Conservation (phyloP, 257 asterid species). For the Solanum habrochaites region DNA sequence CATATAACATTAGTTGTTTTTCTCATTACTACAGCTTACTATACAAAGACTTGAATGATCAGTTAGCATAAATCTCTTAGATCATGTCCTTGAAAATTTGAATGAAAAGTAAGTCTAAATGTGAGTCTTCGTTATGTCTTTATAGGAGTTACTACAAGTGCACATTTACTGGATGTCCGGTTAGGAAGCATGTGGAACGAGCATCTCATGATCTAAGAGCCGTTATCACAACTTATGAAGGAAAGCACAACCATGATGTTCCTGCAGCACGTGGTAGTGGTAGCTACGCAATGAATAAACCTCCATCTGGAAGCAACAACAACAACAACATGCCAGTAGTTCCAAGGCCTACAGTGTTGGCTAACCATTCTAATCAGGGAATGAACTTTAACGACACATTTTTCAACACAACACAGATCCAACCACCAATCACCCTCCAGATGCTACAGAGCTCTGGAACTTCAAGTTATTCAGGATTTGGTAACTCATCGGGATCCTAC, state of each 20-base stretch:
- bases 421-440: constrained; percentile 67
- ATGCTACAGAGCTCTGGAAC: constrained; percentile 43
- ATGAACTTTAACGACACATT: constrained; percentile 21
- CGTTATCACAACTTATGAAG: constrained; percentile 86
- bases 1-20: background rate
- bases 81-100: background rate
- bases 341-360: constrained; percentile 36
- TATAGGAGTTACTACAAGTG: constrained; percentile 95
- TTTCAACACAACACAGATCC: constrained; percentile 33
- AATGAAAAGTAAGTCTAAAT: background rate
- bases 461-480: constrained; percentile 36
- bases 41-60: background rate
- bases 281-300: constrained; percentile 30
- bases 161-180: constrained; percentile 69
- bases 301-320: constrained; percentile 13
- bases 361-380: constrained; percentile 18
- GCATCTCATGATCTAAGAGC: constrained; percentile 78
- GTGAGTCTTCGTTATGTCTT: background rate
- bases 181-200: constrained; percentile 86
- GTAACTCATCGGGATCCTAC: constrained; percentile 27
- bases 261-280: constrained; percentile 88
- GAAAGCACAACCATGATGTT: constrained; percentile 89
- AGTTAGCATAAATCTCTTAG: background rate
- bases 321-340: constrained; percentile 15
- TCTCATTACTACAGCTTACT: background rate